phyloP scores from a whole-genome alignment of 2,329 filamentous ascomycete species.

The Huntiella abstrusa region DNA sequence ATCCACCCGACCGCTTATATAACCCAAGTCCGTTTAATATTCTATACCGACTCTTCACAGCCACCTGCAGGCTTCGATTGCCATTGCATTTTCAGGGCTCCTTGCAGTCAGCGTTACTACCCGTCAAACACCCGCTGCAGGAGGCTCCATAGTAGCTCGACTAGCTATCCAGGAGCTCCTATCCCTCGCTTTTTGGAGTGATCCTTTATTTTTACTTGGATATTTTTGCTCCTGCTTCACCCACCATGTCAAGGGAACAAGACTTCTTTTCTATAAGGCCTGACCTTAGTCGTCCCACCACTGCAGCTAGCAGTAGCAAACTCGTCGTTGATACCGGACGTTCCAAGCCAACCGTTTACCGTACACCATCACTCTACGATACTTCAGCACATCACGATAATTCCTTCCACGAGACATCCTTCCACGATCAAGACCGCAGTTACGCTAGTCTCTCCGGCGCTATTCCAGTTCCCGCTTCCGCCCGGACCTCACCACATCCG shows the following conservation, averaged over 20 bases:
- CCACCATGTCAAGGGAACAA: constrained; percentile 7
- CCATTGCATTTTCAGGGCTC: not conserved
- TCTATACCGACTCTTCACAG: not conserved
- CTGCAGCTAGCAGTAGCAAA: constrained; percentile 13
- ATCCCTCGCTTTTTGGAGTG: not conserved
- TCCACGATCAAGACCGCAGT: not conserved
- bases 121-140: not conserved
- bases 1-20: not conserved
- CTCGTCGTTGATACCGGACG: constrained; percentile 23
- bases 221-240: not conserved
- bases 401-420: constrained; percentile 10
- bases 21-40: not conserved
- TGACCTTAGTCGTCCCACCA: constrained; percentile 10
- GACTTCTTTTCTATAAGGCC: constrained; percentile 10
- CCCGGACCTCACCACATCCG: constrained; percentile 4
- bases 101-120: not conserved
- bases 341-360: constrained; percentile 21
- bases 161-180: not conserved
- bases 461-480: constrained; percentile 11
- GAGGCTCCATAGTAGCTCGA: not conserved
- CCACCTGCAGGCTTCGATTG: not conserved
- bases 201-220: not conserved
- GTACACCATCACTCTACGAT: constrained; percentile 5
- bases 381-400: not conserved
- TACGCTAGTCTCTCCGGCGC: not conserved